Evolutionary conservation across 1,139 yeast species (phyloP).

Genomic region (Sugiyamaella novakii): DNA sequence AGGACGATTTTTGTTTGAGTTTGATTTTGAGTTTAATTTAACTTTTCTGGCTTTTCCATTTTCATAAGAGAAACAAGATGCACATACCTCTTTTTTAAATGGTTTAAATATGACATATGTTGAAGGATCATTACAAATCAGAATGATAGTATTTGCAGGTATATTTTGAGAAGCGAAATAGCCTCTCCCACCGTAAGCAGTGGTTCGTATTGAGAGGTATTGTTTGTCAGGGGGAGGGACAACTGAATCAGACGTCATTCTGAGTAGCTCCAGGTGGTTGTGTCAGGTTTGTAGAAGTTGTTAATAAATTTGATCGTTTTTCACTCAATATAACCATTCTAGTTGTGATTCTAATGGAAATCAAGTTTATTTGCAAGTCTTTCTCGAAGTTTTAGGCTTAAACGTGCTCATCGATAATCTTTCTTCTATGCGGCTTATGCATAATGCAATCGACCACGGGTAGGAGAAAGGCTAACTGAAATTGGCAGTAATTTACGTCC

Average conservation of each 20-base stretch:
- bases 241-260: neutral
- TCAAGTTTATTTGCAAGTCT: no score
- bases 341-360: no score
- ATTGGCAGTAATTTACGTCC: neutral
- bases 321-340: no score
- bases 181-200: slow-evolving; percentile 59
- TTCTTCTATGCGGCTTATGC: slow-evolving; percentile 1
- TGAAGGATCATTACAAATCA: slow-evolving; percentile 48
- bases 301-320: no score
- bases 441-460: slow-evolving; percentile 1
- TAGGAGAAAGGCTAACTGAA: neutral
- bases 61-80: slow-evolving; percentile 55
- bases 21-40: slow-evolving; percentile 24
- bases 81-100: slow-evolving; percentile 68
- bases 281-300: no score
- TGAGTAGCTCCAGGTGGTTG: no score
- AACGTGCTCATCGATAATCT: no score
- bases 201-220: slow-evolving; percentile 29
- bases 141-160: slow-evolving; percentile 48
- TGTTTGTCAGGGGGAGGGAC: no score
- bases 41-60: slow-evolving; percentile 53
- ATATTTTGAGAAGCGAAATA: slow-evolving; percentile 55
- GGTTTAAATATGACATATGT: slow-evolving; percentile 55
- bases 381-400: no score
- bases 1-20: slow-evolving; percentile 1